Evolutionary conservation across 495 filamentous ascomycete genomes (phyloP).

Genomic region (Penicillium egyptiacum): DNA sequence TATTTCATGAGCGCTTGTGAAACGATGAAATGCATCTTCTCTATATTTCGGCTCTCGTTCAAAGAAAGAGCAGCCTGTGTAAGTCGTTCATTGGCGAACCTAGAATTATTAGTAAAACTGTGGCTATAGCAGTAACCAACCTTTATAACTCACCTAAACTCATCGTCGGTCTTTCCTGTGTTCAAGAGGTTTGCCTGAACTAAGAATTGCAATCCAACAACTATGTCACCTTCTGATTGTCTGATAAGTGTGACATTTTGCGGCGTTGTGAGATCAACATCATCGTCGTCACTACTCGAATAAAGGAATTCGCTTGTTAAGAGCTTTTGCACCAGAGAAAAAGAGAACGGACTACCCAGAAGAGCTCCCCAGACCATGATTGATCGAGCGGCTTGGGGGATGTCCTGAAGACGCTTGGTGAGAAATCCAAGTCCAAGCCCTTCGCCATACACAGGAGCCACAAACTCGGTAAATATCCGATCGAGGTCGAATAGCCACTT

Average conservation of each 20-base stretch:
- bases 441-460: slow-evolving; percentile 70
- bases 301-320: slow-evolving; percentile 67
- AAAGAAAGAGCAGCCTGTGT: slow-evolving; percentile 70
- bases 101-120: slow-evolving; percentile 21
- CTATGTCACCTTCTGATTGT: slow-evolving; percentile 52
- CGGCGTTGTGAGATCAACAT: slow-evolving; percentile 35
- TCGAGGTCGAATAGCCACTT: slow-evolving; percentile 84
- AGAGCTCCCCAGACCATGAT: slow-evolving; percentile 86
- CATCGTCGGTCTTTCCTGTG: slow-evolving; percentile 74
- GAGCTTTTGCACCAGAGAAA: slow-evolving; percentile 73
- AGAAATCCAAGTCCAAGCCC: slow-evolving; percentile 81
- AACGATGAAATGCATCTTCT: slow-evolving; percentile 86
- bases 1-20: slow-evolving; percentile 75
- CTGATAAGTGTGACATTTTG: slow-evolving; percentile 34
- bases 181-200: slow-evolving; percentile 75
- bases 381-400: slow-evolving; percentile 67
- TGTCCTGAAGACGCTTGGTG: slow-evolving; percentile 69
- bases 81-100: slow-evolving; percentile 83
- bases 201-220: slow-evolving; percentile 75
- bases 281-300: slow-evolving; percentile 39
- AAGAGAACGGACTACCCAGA: slow-evolving; percentile 76
- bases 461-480: slow-evolving; percentile 77
- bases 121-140: background rate
- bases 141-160: slow-evolving; percentile 45
- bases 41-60: slow-evolving; percentile 61